phyloP scores from a whole-genome alignment of 2,329 filamentous ascomycete species.

The Fusarium fujikuroi region DNA sequence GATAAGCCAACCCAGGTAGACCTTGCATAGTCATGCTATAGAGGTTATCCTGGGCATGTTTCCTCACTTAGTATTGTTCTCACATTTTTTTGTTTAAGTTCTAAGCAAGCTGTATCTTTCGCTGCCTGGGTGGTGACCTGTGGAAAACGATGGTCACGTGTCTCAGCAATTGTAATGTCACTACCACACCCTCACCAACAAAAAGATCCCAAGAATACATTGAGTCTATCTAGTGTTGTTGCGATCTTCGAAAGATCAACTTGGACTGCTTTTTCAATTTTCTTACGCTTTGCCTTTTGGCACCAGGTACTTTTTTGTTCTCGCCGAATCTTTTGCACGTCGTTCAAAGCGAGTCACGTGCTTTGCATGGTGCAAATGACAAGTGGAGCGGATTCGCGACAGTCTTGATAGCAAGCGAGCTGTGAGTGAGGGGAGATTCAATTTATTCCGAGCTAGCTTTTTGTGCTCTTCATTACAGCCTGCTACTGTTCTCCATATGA shows the following conservation, averaged over 20 bases:
- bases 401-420: background rate
- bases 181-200: background rate
- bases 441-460: too few species aligned
- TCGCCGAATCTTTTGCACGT: background rate
- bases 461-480: fast-evolving
- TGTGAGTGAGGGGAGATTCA: too few species aligned
- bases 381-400: background rate
- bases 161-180: background rate
- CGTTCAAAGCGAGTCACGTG: background rate
- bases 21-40: fast-evolving
- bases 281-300: background rate
- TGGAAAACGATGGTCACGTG: background rate
- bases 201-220: background rate
- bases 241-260: too few species aligned
- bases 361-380: background rate
- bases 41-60: fast-evolving
- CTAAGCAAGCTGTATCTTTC: background rate
- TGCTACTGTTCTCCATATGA: background rate
- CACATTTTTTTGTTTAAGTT: background rate
- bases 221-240: fast-evolving
- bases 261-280: fast-evolving
- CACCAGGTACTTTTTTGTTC: background rate
- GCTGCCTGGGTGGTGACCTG: too few species aligned
- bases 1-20: too few species aligned
- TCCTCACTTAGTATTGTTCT: background rate